These are phyloP conservation scores for Alloteropsis semialata DNA, from an alignment of 176 grass and related monocot genomes.

Conservation along the genomic window DNA sequence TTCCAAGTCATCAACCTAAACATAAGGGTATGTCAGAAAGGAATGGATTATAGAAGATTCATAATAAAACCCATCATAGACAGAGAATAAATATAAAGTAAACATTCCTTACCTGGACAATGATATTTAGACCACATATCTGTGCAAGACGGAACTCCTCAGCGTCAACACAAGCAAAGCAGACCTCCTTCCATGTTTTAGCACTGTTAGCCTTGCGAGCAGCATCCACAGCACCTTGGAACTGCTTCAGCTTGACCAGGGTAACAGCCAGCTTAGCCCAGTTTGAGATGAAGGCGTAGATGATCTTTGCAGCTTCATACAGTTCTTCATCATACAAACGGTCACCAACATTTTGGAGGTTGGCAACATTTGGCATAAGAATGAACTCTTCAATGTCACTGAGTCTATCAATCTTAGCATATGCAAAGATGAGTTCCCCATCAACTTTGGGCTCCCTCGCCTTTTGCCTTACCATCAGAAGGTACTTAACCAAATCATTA, in stretches of 20 bases:
- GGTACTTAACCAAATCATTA: constrained; percentile 74
- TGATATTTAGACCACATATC: constrained; percentile 96
- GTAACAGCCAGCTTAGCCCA: constrained; percentile 94
- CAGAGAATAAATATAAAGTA: neutral
- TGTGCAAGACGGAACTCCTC: constrained; percentile 97
- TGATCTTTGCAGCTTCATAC: constrained; percentile 98
- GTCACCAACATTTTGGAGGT: constrained; percentile 94
- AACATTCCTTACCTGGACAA: constrained; percentile 67
- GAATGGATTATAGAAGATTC: neutral
- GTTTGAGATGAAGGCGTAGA: constrained; percentile 96
- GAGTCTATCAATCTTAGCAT: constrained; percentile 84
- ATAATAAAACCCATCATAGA: neutral
- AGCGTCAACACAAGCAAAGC: constrained; percentile 96
- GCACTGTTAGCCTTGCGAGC: constrained; percentile 91
- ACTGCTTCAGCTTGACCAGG: constrained; percentile 88
- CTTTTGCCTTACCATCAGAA: constrained; percentile 92
- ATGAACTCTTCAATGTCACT: constrained; percentile 97
- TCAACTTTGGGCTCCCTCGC: constrained; percentile 76
- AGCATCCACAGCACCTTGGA: constrained; percentile 98
- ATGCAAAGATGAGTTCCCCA: constrained; percentile 93
- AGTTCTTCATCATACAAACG: constrained; percentile 86
- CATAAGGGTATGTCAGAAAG: too few species aligned
- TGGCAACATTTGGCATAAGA: constrained; percentile 97
- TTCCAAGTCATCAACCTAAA: too few species aligned
- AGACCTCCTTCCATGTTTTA: constrained; percentile 97